Evolutionary conservation across 2,329 filamentous ascomycete genomes (phyloP).

Genomic region (Ceratocystis cubensis): DNA sequence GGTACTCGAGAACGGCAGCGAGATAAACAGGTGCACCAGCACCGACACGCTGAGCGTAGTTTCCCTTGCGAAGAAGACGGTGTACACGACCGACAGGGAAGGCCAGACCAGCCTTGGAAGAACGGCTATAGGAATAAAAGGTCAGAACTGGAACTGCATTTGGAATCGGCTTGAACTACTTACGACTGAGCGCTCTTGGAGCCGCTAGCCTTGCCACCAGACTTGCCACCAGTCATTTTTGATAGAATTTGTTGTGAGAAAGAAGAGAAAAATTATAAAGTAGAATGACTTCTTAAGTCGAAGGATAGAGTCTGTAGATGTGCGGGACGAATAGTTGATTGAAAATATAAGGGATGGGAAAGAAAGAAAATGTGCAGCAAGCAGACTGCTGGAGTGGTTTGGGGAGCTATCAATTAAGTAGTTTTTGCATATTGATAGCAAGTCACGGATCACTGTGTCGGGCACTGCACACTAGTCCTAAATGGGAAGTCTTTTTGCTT

Average conservation of each 20-base stretch:
- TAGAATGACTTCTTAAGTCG: not conserved
- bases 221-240: conserved; percentile 99
- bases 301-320: not conserved
- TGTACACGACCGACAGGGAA: conserved; percentile 99
- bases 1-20: conserved; percentile 93
- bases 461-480: conserved; percentile 22
- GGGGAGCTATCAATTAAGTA: conserved; percentile 39
- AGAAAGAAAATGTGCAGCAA: conserved; percentile 12
- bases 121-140: conserved; percentile 51
- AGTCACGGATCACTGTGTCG: conserved; percentile 38
- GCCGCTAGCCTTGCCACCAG: conserved; percentile 98
- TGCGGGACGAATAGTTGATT: not conserved
- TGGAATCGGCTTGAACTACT: conserved; percentile 35
- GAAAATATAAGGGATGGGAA: conserved; percentile 27
- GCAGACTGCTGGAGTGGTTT: not conserved
- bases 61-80: conserved; percentile 96
- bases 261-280: conserved; percentile 21
- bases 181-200: conserved; percentile 99
- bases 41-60: conserved; percentile 99
- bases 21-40: conserved; percentile 95
- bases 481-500: conserved; percentile 24
- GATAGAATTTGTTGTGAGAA: conserved; percentile 26
- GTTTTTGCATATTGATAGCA: conserved; percentile 37
- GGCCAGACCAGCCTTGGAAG: conserved; percentile 96
- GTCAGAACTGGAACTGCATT: not conserved